Base-by-base conservation (phyloP, 2,329 filamentous ascomycete species). In the Exophiala sp. region DNA sequence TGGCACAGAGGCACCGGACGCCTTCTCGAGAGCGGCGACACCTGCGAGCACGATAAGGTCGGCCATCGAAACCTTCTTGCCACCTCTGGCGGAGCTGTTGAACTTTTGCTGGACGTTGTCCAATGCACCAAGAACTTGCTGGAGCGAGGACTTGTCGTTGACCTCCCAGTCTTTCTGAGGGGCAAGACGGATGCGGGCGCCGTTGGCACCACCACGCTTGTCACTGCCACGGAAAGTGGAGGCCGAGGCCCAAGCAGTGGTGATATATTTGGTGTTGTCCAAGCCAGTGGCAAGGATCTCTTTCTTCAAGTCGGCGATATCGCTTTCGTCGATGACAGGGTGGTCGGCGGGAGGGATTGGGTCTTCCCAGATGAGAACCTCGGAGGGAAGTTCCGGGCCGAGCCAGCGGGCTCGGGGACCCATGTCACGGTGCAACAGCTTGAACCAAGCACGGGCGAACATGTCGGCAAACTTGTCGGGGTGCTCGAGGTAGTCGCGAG, bases 201-300 rank as follows among this genome's bases (percentile, higher is more conserved):
- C 88, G 65, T 91, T 91, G 72, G 88, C 88, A 66, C 88, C 88
- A 62, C 88, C 88, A 61, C 88, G 88, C 82, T 91, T 91, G 77
- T 91, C 88, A 62, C 83, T 81, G 63, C 83, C 80, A 57, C 86
- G 86, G 83, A 86, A 89, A 29, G 84, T 85, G 2, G 86, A 85
- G 20, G 86, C 85, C 0, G 86, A 82, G 1, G 83, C 83, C 82
- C 84, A 89, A 20, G 86, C 86, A 8, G 80, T 79, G 8, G 78
- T 77, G 50, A 91, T 79, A 55, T 91, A 75, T 71, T 83, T 82
- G 52, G 77, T 75, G 4, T 79, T 72, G 52, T 78, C 77, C 3
- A 89, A 65, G 12, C 84, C 84, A n/a, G 81, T 72, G 41, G 74
- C 75, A 2, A 91, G 77, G 43, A 91, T 83, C 57, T 83, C 77